Evolutionary conservation across 768 basidiomycete species (phyloP), one percentile per base, ranked within the genome.

Genomic region (Polyporus arcularius): DNA sequence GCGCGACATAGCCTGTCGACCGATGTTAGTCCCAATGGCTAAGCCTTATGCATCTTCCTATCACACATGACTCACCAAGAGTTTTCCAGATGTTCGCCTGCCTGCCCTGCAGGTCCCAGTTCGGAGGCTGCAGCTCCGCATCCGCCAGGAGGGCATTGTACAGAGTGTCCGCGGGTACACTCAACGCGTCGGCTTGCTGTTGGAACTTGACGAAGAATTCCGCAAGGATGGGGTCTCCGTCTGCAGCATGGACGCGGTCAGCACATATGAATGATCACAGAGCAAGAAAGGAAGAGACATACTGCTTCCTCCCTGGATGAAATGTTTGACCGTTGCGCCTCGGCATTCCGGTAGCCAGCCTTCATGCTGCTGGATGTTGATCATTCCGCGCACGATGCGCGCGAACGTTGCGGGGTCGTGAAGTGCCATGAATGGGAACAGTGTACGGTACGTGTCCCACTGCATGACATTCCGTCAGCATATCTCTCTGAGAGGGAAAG

Each of bases 311-410:
- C 85, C 85, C 68, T 87, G 85, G 28, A 84, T 80, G 45, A 72
- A 83, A 41, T 81, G 80, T 73, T 75, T 75, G 6, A 74, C 76
- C 4, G 83, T 82, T 4, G 85, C 80, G 48, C 81, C 82, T 55
- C 86, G 79, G 65, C 85, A 86, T 70, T 88, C 85, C 4, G 86
- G 86, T 4, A 88, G 75, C 85, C 85, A 88, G 4, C 86, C 85
- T 87, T 88, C 85, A 56, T 87, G 78, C 65, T 81, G 79, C 67
- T 87, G 85, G 31, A 88, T 86, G 66, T 88, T 81, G 58, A 88
- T 81, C 84, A 87, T 83, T 0, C 83, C 86, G 2, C 86, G 75
- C 1, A 87, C 85, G 47, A 87, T 85, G 14, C 76, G 75, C 1
- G 86, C 78, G 65, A 86, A 87, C 10, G 78, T 82, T 42, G 74